Evolutionary conservation across 73 alveolate genomes (phyloP), one percentile per base, ranked within the genome.

Genomic region (Tetrahymena elliotti): DNA sequence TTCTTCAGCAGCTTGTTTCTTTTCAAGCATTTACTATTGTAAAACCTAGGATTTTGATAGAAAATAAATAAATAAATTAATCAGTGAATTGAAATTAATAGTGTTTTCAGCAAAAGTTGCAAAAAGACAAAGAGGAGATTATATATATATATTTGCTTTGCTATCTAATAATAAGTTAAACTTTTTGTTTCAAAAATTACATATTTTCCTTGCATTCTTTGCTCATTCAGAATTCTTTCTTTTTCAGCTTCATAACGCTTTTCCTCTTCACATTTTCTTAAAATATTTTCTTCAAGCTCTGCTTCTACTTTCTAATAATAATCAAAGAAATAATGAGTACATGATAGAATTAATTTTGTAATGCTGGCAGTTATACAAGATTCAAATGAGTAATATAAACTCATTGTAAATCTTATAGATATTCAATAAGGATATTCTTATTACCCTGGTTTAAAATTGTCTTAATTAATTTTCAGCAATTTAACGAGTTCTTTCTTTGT

Each of bases 401-500:
- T 10, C 36, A 68, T 27, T 68, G 2, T 4, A 68, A 3, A n/a
- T 31, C 36, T 68, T 10, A 68, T 68, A n/a, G 6, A 11, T 24
- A 68, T 10, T 6, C 16, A 68, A 12, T 53, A 20, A 53, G n/a
- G 36, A 68, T 4, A 68, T 27, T 3, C n/a, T 27, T 22, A 6
- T 68, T 68, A 68, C 88, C 88, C n/a, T 68, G 38, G 84, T 93
- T 38, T 94, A 47, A 84, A 94, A 53, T 33, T 83, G 18, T 88
- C 96, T 94, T 53, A 94, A 35, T 27, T 94, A 94, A 24, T 94
- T 33, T 52, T 94, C 96, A 41, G 96, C 96, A 27, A 94, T 53
- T 94, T 94, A 53, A 36, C 93, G 92, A 40, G 96, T 94, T 84
- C 96, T 84, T 93, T 94, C 96, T 94, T 94, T 94, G 38, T 94